Evolutionary conservation across 352 stramenopile species (phyloP), one percentile per base, ranked within the genome.

Genomic region (Halophytophthora polymorphica): DNA sequence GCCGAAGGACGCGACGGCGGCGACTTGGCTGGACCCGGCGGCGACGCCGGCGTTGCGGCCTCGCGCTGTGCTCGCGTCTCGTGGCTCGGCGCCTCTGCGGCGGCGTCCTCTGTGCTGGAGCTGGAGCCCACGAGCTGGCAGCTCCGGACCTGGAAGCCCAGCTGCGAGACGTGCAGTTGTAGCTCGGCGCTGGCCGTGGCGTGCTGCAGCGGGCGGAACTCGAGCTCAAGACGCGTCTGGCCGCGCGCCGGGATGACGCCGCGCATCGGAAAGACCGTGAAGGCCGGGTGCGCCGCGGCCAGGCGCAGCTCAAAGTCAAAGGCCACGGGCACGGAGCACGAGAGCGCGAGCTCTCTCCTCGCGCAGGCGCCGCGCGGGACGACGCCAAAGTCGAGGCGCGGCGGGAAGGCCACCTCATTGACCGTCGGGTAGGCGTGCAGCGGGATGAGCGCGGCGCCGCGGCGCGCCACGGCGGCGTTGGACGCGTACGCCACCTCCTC

Each of bases 371-470:
- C 74, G 11, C 90, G 48, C 0, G 77, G 50, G 17, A 89, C 77
- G 39, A 55, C 69, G 8, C 86, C 88, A 72, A 96, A 96, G 66
- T 95, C 80, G 53, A 96, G 77, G 8, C 79, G 63, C 10, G 66
- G 57, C 5, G 86, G 86, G 31, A 96, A 94, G 10, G 39, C 37
- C 23, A 93, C 77, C 43, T 86, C 48, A 47, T 95, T 95, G 33
- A 90, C 65, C 18, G 91, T 84, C 11, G 88, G 88, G 45, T 97
- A 97, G 3, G 78, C 88, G 50, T 97, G 88, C 11, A 97, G 40
- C 22, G 88, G 86, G 21, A 97, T 63, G 33, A 93, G 54, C 7
- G 80, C 70, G 38, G 64, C 71, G 33, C 73, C 72, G 11, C 60
- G 44, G 7, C 69, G 63, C 28, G 51, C 49, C 7, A 66, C 57